Conservation (phyloP, 495 filamentous ascomycete species). For the Parathielavia hyrcaniae region DNA sequence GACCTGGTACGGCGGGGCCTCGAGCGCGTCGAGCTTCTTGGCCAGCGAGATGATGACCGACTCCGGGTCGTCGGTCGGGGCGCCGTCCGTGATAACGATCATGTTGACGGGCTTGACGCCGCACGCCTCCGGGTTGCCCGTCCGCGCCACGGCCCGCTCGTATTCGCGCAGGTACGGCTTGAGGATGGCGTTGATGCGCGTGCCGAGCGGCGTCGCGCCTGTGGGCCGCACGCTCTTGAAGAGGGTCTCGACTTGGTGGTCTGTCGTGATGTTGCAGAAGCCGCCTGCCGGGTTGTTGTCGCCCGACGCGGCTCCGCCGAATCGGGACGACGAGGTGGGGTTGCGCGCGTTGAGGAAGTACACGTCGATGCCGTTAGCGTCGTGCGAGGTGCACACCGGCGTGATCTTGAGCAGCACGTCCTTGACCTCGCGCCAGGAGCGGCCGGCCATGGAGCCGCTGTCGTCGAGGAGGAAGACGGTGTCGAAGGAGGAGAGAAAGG, state of each 20-base stretch:
- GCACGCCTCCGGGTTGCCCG: constrained; percentile 40
- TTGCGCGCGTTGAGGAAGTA: constrained; percentile 73
- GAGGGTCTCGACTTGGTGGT: constrained; percentile 53
- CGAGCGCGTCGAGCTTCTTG: constrained; percentile 55
- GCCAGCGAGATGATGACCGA: constrained; percentile 61
- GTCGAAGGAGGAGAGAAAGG: constrained; percentile 83
- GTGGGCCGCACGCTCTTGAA: constrained; percentile 59
- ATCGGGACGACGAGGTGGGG: constrained; percentile 13
- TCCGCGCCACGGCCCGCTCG: constrained; percentile 29
- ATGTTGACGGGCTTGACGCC: constrained; percentile 80
- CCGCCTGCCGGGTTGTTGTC: constrained; percentile 23
- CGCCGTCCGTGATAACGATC: constrained; percentile 90
- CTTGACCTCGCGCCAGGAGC: constrained; percentile 68
- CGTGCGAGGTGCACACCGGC: constrained; percentile 76
- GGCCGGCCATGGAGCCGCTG: constrained; percentile 77
- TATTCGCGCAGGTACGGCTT: constrained; percentile 55
- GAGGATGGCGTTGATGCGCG: constrained; percentile 65
- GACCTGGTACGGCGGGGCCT: constrained; percentile 77
- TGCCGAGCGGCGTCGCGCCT: constrained; percentile 70
- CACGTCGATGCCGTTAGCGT: constrained; percentile 87
- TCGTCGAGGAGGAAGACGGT: constrained; percentile 94
- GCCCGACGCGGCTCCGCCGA: too few relatives aligned
- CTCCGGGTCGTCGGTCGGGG: constrained; percentile 68
- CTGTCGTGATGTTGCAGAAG: constrained; percentile 53
- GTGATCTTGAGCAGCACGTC: constrained; percentile 69